A percentile compares a stretch with the other conserved stretches of the same genome.
Evolutionary conservation across 345 rosid genomes (phyloP).

Genomic region (Brassica cretica): DNA sequence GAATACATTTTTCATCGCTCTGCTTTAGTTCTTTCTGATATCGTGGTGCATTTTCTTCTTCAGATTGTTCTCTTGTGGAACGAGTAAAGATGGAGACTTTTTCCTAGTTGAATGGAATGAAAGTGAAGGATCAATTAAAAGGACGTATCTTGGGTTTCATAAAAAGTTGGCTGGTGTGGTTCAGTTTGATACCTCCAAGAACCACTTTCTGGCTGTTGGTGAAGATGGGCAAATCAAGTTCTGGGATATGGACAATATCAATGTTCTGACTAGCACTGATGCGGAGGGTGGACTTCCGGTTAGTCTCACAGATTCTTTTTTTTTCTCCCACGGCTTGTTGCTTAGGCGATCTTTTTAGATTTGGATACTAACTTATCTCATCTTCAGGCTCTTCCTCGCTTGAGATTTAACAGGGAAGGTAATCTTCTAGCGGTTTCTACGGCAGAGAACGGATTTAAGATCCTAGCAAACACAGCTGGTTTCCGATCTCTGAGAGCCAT

Average conservation of each 20-base stretch:
- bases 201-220: constrained; percentile 88
- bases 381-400: constrained; percentile 64
- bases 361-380: constrained; percentile 21
- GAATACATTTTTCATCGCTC: background rate
- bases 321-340: constrained; percentile 20
- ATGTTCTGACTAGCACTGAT: constrained; percentile 57
- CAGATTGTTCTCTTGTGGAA: constrained; percentile 92
- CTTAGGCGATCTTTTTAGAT: background rate
- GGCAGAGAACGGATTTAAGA: constrained; percentile 87
- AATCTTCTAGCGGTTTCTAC: constrained; percentile 87
- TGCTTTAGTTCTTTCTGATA: constrained; percentile 17
- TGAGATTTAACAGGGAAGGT: constrained; percentile 88
- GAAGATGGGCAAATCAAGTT: constrained; percentile 86
- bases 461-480: constrained; percentile 76
- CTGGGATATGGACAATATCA: constrained; percentile 84
- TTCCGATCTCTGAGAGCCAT: constrained; percentile 58
- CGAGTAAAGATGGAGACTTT: constrained; percentile 88
- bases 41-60: constrained; percentile 11
- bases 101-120: constrained; percentile 92
- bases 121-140: constrained; percentile 88
- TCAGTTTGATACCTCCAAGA: constrained; percentile 84
- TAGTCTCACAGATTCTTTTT: constrained; percentile 37
- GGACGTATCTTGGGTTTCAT: constrained; percentile 65
- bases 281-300: constrained; percentile 93
- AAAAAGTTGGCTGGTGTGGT: constrained; percentile 67